Base-by-base conservation (phyloP, 2,329 filamentous ascomycete species). In the Botrytis sinoallii region DNA sequence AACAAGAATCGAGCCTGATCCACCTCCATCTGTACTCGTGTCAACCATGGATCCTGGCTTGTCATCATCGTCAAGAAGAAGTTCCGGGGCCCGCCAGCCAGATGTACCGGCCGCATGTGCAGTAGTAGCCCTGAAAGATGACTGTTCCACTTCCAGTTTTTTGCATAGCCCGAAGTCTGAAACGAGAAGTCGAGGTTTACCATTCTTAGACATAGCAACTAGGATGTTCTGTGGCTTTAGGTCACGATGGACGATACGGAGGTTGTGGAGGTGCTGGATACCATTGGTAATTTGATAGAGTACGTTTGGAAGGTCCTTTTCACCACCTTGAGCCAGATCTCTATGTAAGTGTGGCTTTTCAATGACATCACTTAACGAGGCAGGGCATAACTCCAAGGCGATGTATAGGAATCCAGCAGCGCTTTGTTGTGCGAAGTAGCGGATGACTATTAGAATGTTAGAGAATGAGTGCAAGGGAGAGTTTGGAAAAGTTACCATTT, bases 151-250 rank as follows among this genome's bases (percentile, higher is more conserved):
- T 76, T 98, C 96, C 25, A 99, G 85, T 80, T 98, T 98, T 86
- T 98, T 99, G 82, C 96, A 98, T 0, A 99, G 88, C 9, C 96
- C 96, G 83, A 99, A 99, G 82, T 99, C 96, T 0, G 96, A 98
- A 52, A 99, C 97, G 7, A 99, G 89, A 55, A 99, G 87, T n/a
- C 95, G 91, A 38, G 94, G 91, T 52, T 87, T 89, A 60, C 89
- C 89, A 74, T 90, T 87, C 78, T 91, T 90, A 77, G 88, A 90
- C 84, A 91, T 90, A 48, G 90, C 89, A 74, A 98, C 94, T 1
- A 99, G 86, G 69, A 99, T 98, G 78, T 99, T 99, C 80, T 99
- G 96, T 0, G 96, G 96, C 82, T 99, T 99, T 79, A 99, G 88
- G 80, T 99, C 96, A 71, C 96, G 93, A 82, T 99, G 96, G 4